A percentile compares a stretch with the other conserved stretches of the same genome.
Conservation (phyloP, 2,329 filamentous ascomycete genomes). For the Ascochyta koolunga region DNA sequence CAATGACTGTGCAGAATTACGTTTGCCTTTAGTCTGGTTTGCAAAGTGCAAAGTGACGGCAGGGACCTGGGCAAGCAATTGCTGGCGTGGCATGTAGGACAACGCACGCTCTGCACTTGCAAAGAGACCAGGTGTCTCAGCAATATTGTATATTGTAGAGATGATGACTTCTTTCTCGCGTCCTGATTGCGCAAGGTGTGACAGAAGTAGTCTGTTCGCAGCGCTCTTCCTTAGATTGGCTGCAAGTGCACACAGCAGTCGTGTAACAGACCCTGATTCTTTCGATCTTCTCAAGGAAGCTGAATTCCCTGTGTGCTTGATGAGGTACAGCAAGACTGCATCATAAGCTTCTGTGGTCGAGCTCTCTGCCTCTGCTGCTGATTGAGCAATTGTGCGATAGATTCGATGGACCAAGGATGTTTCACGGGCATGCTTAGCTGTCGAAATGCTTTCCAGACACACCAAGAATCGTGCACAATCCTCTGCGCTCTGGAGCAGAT, state of each 20-base stretch:
- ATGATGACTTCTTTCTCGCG: neutral
- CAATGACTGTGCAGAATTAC: neutral
- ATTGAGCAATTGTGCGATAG: neutral
- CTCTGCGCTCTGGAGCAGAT: neutral
- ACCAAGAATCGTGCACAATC: conserved; percentile 1
- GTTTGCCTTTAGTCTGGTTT: neutral
- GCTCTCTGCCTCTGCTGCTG: neutral
- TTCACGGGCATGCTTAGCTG: neutral
- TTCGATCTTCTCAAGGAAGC: neutral
- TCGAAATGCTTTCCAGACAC: neutral
- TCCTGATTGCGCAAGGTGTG: neutral
- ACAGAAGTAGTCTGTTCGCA: neutral
- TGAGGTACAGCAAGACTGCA: conserved; percentile 1
- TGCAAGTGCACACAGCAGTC: conserved; percentile 2
- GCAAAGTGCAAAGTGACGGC: conserved; percentile 17
- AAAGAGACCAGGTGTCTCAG: conserved; percentile 1
- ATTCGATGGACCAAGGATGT: neutral
- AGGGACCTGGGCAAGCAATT: conserved; percentile 12
- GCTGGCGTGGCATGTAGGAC: conserved; percentile 18
- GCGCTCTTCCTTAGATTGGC: neutral
- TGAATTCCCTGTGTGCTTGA: neutral
- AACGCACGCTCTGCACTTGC: conserved; percentile 13
- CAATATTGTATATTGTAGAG: conserved; percentile 1
- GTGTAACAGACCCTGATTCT: neutral
- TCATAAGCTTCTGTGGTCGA: conserved; percentile 8